A percentile compares a stretch with the other conserved stretches of the same genome.
These are phyloP conservation scores for Dactylellina cionopaga DNA, from an alignment of 2,329 filamentous ascomycete genomes.

Conservation along the genomic window DNA sequence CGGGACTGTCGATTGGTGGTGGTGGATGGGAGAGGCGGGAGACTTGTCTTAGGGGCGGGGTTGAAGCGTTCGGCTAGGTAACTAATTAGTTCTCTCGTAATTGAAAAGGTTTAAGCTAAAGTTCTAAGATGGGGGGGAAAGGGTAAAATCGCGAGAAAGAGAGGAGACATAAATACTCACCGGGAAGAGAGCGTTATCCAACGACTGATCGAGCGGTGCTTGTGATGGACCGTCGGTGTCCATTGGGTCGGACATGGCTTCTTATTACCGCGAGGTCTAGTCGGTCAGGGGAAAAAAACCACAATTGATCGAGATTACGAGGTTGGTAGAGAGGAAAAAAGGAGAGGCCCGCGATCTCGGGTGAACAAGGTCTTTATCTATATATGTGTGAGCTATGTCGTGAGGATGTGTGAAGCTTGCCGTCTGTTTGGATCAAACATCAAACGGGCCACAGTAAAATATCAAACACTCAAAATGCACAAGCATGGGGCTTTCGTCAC, in stretches of 20 bases:
- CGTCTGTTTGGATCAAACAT: no score
- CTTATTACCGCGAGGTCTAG: no score
- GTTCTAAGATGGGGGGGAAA: not conserved
- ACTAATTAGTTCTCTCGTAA: not conserved
- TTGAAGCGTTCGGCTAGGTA: slow-evolving; percentile 21
- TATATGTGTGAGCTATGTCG: no score
- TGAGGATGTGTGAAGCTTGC: no score
- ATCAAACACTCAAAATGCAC: not conserved
- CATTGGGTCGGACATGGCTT: slow-evolving; percentile 51
- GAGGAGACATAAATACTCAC: slow-evolving; percentile 9
- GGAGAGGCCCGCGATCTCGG: no score
- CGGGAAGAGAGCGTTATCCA: slow-evolving; percentile 41
- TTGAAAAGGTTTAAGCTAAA: not conserved
- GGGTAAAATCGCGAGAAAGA: not conserved
- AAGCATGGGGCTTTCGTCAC: no score
- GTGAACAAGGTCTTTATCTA: no score
- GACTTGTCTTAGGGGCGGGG: slow-evolving; percentile 31
- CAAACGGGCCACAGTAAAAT: not conserved
- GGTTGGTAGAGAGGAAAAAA: no score
- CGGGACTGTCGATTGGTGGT: slow-evolving; percentile 43
- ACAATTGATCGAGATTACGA: no score
- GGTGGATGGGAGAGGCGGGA: slow-evolving; percentile 43
- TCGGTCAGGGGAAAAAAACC: no score
- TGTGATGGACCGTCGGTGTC: slow-evolving; percentile 21
- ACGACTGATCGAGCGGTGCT: slow-evolving; percentile 33